Conservation (phyloP, 2,329 filamentous ascomycete genomes). For the Huntiella abstrusa region DNA sequence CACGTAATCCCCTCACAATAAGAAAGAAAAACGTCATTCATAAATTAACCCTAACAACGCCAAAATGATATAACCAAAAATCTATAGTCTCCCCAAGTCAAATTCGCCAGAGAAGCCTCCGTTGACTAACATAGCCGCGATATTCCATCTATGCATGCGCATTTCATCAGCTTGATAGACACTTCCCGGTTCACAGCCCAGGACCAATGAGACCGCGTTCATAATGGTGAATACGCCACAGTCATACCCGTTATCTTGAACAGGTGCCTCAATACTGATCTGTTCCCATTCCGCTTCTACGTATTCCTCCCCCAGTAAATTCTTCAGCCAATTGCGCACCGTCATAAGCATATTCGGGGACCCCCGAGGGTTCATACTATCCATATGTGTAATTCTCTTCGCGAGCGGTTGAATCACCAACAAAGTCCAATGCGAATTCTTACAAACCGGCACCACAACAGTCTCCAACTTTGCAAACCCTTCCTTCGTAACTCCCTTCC, state of each 20-base stretch:
- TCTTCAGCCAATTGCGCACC: constrained; percentile 35
- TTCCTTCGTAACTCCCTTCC: constrained; percentile 34
- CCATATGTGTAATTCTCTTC: constrained; percentile 46
- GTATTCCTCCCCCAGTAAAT: constrained; percentile 36
- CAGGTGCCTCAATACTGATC: constrained; percentile 29
- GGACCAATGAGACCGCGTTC: constrained; percentile 45
- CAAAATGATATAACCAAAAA: not conserved
- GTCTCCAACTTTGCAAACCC: constrained; percentile 48
- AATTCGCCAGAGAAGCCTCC: constrained; percentile 47
- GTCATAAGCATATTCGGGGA: constrained; percentile 22
- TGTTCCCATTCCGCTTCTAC: constrained; percentile 39
- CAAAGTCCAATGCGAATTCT: constrained; percentile 50
- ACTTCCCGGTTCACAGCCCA: constrained; percentile 32
- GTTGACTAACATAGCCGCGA: constrained; percentile 48
- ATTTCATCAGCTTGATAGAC: constrained; percentile 35
- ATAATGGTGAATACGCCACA: constrained; percentile 63
- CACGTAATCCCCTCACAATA: not conserved
- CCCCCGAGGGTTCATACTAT: constrained; percentile 37
- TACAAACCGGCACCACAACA: constrained; percentile 51
- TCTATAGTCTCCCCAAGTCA: constrained; percentile 19
- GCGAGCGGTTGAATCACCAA: constrained; percentile 44
- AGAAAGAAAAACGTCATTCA: not conserved
- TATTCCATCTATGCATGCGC: constrained; percentile 37
- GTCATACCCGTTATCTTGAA: constrained; percentile 49
- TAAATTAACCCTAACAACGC: not conserved